Evolutionary conservation across 257 asterid genomes (phyloP).

Genomic region (Solanum pimpinellifolium): DNA sequence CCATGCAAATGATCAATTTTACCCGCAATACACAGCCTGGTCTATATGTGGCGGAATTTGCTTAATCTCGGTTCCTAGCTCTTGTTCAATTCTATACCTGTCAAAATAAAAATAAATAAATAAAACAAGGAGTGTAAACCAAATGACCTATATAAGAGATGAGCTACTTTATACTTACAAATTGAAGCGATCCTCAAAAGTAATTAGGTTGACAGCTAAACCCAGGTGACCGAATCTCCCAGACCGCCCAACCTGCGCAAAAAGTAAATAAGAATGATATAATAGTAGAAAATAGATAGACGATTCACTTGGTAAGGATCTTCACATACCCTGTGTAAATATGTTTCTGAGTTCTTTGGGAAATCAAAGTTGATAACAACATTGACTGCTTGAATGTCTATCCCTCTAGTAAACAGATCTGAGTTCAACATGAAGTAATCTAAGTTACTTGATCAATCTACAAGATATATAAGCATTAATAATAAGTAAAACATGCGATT

Average conservation of each 20-base stretch:
- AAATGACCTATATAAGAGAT: neutral
- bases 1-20: constrained; percentile 10
- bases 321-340: constrained; percentile 67
- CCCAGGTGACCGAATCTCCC: constrained; percentile 97
- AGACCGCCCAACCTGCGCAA: constrained; percentile 74
- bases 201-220: constrained; percentile 78
- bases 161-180: constrained; percentile 29
- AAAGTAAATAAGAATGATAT: neutral
- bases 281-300: neutral
- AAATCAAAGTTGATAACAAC: constrained; percentile 83
- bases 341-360: constrained; percentile 78
- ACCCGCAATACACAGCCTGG: constrained; percentile 65
- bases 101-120: neutral
- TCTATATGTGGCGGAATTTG: constrained; percentile 89
- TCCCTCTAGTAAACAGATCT: constrained; percentile 85
- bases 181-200: constrained; percentile 78
- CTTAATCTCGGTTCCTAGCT: constrained; percentile 82
- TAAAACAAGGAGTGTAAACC: neutral
- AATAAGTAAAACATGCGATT: neutral
- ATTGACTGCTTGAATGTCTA: constrained; percentile 86
- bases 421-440: constrained; percentile 5
- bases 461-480: neutral
- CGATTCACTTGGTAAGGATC: neutral
- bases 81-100: constrained; percentile 91
- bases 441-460: neutral